phyloP scores from a whole-genome alignment of 2,329 filamentous ascomycete species.

The Byssochlamys sp. region DNA sequence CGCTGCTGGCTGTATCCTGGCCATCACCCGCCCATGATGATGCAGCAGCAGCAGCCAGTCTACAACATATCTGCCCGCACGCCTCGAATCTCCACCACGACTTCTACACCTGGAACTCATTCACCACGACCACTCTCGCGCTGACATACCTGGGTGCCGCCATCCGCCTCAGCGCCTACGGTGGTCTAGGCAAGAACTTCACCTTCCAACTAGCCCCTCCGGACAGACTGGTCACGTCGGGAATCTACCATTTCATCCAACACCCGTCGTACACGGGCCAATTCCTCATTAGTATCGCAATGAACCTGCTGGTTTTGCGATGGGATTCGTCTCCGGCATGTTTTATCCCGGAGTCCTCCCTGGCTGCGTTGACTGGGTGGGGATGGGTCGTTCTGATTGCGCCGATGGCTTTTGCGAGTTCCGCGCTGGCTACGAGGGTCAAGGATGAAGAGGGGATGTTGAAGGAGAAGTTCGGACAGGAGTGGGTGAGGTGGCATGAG shows the following conservation, averaged over 20 bases:
- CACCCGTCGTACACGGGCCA: slow-evolving; percentile 46
- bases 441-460: slow-evolving; percentile 45
- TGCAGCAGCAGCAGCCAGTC: background rate
- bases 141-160: slow-evolving; percentile 13
- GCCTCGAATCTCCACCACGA: slow-evolving; percentile 6
- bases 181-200: slow-evolving; percentile 42
- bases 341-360: slow-evolving; percentile 16
- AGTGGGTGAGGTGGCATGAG: slow-evolving; percentile 43
- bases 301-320: slow-evolving; percentile 22
- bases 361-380: slow-evolving; percentile 7
- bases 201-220: slow-evolving; percentile 45
- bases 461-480: slow-evolving; percentile 34
- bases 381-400: slow-evolving; percentile 1
- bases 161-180: slow-evolving; percentile 34
- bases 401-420: slow-evolving; percentile 1
- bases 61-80: slow-evolving; percentile 11
- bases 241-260: slow-evolving; percentile 43
- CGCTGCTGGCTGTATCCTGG: slow-evolving; percentile 8
- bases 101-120: slow-evolving; percentile 18
- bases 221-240: slow-evolving; percentile 37
- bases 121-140: slow-evolving; percentile 8
- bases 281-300: slow-evolving; percentile 19
- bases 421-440: slow-evolving; percentile 28
- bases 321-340: slow-evolving; percentile 34
- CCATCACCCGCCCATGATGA: background rate